Evolutionary conservation across 73 alveolate species (phyloP).

Genomic region (Blepharisma japonicum): DNA sequence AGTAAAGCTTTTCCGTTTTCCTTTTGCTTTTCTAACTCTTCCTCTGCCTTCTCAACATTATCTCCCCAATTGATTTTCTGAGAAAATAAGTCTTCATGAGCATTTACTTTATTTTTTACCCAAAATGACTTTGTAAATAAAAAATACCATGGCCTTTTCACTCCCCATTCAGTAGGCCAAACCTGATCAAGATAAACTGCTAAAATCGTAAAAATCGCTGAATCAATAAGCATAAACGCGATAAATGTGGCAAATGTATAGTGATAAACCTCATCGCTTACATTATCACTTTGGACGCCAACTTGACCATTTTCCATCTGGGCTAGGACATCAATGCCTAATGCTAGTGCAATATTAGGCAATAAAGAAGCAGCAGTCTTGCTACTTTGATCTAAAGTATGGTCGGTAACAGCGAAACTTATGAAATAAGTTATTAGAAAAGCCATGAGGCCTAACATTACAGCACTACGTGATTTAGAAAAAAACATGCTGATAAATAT

Average conservation of each 20-base stretch:
- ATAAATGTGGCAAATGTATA: constrained; percentile 12
- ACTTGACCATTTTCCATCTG: constrained; percentile 57
- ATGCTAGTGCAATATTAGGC: constrained; percentile 63
- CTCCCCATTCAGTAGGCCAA: constrained; percentile 36
- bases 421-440: constrained; percentile 68
- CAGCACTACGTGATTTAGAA: constrained; percentile 75
- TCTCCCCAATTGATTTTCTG: constrained; percentile 33
- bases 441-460: constrained; percentile 62
- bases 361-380: constrained; percentile 63
- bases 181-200: constrained; percentile 35
- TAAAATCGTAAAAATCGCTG: background rate
- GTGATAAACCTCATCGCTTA: background rate
- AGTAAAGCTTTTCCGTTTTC: constrained; percentile 23
- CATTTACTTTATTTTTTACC: constrained; percentile 27
- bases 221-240: constrained; percentile 25
- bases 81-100: constrained; percentile 17
- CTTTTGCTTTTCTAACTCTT: constrained; percentile 28
- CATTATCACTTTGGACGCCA: constrained; percentile 38
- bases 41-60: constrained; percentile 44
- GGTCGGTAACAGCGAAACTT: constrained; percentile 59
- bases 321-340: constrained; percentile 59
- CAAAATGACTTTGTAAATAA: constrained; percentile 20
- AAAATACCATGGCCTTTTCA: constrained; percentile 37
- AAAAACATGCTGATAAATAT: constrained; percentile 66
- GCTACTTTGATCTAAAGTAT: constrained; percentile 33